Base-by-base conservation (phyloP, 257 asterid species). In the Verbascum thapsus region DNA sequence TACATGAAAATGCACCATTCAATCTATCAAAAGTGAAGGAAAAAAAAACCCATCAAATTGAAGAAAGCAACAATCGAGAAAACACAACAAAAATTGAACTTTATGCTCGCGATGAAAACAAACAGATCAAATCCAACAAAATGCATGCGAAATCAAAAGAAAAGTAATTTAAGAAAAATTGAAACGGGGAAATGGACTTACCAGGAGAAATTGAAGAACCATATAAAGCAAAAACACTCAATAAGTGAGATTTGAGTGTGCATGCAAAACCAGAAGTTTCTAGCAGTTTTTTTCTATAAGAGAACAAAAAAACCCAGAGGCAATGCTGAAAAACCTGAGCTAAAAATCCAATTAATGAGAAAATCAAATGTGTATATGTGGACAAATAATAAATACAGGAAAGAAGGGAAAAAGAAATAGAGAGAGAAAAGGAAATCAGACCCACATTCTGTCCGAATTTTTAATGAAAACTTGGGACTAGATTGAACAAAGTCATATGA, bases 211-310 rank as follows among this genome's bases (percentile, higher is more conserved):
- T 50, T 42, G 55, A 43, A 45, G 47, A 69, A 68, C 15, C 72
- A 74, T 48, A 62, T 58, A 66, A 60, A 72, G 51, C 22, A 55
- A 73, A 26, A 38, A 42, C 10, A 62, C 10, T 9, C 20, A 53
- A 44, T 5, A 2, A 64, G 65, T 68, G 72, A 69, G 78, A 79
- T 66, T 69, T 73, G 50, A 67, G 76, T 15, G 19, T 65, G 78
- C 87, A 81, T 78, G 87, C 87, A 77, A 69, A 26, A 26, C 66
- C 47, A 63, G 37, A 20, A 62, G n/a, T 43, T 62, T 41, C 61
- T 70, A 67, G 50, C 66, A 57, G 50, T 40, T 38, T 67, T 54
- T 53, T 67, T 64, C 63, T 48, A 52, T 69, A 74, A 69, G 61
- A 62, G 18, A 56, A 57, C 49, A 66, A 70, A 38, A 66, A 50